A percentile compares a stretch with the other conserved stretches of the same genome.
Conservation (phyloP, 257 asterid species). For the Lycium ferocissimum region DNA sequence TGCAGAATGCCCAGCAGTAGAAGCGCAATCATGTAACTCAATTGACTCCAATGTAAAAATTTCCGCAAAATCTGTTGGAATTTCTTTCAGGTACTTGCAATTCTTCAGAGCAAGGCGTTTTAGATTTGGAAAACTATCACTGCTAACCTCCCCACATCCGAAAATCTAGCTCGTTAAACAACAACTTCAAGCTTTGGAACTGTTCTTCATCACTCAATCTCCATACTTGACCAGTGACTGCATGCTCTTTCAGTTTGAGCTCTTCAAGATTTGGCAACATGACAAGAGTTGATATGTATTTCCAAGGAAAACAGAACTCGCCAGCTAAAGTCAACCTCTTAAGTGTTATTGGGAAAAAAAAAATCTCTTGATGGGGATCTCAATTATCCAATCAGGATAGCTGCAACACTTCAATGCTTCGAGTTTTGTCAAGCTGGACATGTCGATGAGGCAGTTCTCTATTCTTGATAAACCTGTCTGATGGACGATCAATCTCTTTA, state of each 20-base stretch:
- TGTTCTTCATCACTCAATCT: not conserved
- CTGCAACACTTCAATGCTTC: not conserved
- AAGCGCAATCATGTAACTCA: not conserved
- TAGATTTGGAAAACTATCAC: conserved; percentile 2
- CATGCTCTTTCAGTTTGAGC: not conserved
- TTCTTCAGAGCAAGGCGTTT: not conserved
- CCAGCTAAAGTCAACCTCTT: not conserved
- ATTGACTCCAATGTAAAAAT: not conserved
- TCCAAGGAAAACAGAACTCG: accelerated
- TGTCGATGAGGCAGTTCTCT: not conserved
- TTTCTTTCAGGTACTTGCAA: not conserved
- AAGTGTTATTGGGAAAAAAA: not conserved
- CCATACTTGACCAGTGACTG: not conserved
- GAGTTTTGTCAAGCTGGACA: not conserved
- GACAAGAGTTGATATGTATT: not conserved
- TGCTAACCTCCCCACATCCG: not conserved
- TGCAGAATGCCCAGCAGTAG: not conserved
- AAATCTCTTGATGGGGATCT: no score
- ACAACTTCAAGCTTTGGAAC: not conserved
- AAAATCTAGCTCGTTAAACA: no score
- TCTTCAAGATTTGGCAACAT: not conserved
- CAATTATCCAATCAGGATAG: no score
- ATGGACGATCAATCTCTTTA: not conserved
- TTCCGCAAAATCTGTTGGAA: conserved; percentile 1
- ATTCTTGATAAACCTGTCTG: no score